A percentile compares a stretch with the other conserved stretches of the same genome.
Evolutionary conservation across 441 rosid species (phyloP).

Genomic region (Adansonia madagascariensis): DNA sequence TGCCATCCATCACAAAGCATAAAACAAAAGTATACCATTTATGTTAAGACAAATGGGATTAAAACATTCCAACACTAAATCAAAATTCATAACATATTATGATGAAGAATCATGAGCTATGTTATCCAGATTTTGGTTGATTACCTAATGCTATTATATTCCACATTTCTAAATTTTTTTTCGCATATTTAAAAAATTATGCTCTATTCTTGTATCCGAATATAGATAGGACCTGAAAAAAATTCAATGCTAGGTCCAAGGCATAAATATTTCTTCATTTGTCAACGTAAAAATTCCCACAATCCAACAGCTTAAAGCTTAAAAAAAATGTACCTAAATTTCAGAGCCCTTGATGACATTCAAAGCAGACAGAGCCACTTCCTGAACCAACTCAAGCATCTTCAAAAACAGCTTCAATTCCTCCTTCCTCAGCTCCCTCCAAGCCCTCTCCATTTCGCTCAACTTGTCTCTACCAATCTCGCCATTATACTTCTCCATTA

Average conservation of each 20-base stretch:
- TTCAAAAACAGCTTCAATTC: slow-evolving; percentile 38
- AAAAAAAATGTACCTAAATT: background rate
- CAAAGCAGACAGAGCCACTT: slow-evolving; percentile 32
- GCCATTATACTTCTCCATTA: slow-evolving; percentile 25
- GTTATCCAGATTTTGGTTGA: no score
- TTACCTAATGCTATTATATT: no score
- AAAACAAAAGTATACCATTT: no score
- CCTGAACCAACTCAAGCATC: slow-evolving; percentile 37
- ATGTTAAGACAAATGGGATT: background rate
- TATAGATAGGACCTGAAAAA: no score
- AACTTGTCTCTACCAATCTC: slow-evolving; percentile 26
- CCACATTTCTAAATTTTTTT: no score
- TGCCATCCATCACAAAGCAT: no score
- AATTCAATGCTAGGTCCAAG: no score
- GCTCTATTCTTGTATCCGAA: no score
- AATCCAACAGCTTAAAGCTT: background rate
- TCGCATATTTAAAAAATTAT: no score
- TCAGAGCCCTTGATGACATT: slow-evolving; percentile 8
- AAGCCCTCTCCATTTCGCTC: slow-evolving; percentile 31
- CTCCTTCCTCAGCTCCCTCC: slow-evolving; percentile 30
- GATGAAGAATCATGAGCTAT: background rate
- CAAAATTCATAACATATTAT: background rate
- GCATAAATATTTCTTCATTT: no score
- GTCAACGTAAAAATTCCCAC: background rate
- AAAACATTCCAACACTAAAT: background rate